Percentiles rank a stretch among this genome's conserved stretches.
phyloP scores from a whole-genome alignment of 2,329 filamentous ascomycete genomes.

The Akanthomyces uredinophilus region DNA sequence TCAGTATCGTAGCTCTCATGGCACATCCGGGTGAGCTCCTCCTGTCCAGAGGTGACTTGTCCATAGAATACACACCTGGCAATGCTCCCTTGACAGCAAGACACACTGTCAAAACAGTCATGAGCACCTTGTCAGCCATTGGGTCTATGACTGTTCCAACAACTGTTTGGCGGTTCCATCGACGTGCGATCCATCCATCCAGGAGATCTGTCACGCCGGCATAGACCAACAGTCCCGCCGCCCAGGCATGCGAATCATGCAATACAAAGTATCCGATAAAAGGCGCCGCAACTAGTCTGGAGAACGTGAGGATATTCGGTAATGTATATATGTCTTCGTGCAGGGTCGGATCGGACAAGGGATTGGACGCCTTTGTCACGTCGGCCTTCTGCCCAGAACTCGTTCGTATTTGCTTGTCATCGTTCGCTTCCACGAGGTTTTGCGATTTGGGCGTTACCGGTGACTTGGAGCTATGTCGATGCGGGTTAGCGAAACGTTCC shows the following conservation, averaged over 20 bases:
- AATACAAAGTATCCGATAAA: constrained; percentile 84
- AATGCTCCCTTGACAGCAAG: constrained; percentile 77
- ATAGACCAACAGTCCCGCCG: constrained; percentile 83
- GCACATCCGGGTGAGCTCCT: background rate
- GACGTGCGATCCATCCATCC: constrained; percentile 88
- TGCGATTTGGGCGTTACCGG: background rate
- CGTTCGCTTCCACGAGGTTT: background rate
- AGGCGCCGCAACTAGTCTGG: constrained; percentile 76
- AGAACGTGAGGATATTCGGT: constrained; percentile 89
- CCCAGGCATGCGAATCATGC: constrained; percentile 71
- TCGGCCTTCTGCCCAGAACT: background rate
- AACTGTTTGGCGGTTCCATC: constrained; percentile 84
- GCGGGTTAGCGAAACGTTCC: background rate
- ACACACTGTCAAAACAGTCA: constrained; percentile 87
- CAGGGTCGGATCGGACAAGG: constrained; percentile 14
- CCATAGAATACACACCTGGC: constrained; percentile 55
- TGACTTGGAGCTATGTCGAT: background rate
- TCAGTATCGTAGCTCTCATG: background rate
- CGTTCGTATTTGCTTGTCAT: background rate
- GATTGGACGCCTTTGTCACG: background rate
- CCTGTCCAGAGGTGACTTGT: background rate
- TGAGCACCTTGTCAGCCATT: constrained; percentile 93
- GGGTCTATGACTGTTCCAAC: constrained; percentile 93
- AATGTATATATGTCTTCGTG: constrained; percentile 95
- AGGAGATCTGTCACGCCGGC: constrained; percentile 87